Percentiles rank a stretch among this genome's conserved stretches.
Evolutionary conservation across 345 rosid species (phyloP).

Genomic region (Gynandropsis gynandra): DNA sequence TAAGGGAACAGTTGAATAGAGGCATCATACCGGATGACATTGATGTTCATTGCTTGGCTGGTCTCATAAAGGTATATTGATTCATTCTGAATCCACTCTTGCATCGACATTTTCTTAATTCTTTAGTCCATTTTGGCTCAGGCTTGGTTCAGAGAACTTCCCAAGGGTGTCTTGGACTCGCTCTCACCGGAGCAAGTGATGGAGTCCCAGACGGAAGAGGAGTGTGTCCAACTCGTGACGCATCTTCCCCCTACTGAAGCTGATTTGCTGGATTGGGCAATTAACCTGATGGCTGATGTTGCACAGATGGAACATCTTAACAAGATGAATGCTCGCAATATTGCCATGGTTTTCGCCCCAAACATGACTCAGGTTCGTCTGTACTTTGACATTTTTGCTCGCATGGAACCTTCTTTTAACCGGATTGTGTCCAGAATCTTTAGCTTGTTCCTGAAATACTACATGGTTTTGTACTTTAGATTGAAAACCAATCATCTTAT

Average conservation of each 20-base stretch:
- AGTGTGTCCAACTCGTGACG: constrained; percentile 63
- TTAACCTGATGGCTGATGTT: constrained; percentile 97
- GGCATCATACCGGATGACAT: constrained; percentile 74
- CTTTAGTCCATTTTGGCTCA: constrained; percentile 22
- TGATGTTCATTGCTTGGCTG: constrained; percentile 93
- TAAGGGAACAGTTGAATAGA: constrained; percentile 69
- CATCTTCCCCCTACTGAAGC: constrained; percentile 86
- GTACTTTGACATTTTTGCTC: not conserved
- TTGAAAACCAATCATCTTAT: too few species aligned
- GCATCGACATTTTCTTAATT: not conserved
- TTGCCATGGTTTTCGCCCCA: constrained; percentile 95
- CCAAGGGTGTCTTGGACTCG: constrained; percentile 80
- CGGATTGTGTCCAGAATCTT: not conserved
- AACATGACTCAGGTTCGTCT: constrained; percentile 91
- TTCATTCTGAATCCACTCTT: not conserved
- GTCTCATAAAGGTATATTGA: constrained; percentile 68
- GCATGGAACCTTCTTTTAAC: not conserved
- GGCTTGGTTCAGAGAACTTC: constrained; percentile 99
- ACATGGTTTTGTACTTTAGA: constrained; percentile 6
- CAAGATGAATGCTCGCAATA: constrained; percentile 96
- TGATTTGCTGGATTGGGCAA: constrained; percentile 77
- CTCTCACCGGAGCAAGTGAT: constrained; percentile 79
- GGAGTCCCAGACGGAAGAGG: constrained; percentile 84
- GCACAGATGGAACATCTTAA: constrained; percentile 67
- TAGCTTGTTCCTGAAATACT: not conserved